Evolutionary conservation across 306 rosid genomes (phyloP), one percentile per base, ranked within the genome.

Genomic region (Gastrolobium villosum): DNA sequence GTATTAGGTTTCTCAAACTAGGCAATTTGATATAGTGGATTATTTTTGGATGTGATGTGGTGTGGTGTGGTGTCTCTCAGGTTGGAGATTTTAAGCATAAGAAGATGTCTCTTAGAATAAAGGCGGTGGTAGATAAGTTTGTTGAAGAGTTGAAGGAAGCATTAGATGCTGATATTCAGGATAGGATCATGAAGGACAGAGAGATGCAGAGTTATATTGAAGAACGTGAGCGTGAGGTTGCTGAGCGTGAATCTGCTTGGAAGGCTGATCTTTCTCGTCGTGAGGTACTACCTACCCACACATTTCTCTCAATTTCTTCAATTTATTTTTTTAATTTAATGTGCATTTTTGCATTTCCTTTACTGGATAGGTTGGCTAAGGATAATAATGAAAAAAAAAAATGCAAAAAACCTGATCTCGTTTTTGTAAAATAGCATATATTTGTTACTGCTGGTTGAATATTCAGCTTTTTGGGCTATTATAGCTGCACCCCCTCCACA

Each of bases 201-300:
- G 99, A 93, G 90, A 95, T 95, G 99, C 99, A 95, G 84, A 95
- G 98, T 85, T 95, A 95, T 63, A 93, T 95, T 44, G 87, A 93
- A 79, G 99, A 95, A 72, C 97, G 99, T 3, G 99, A 95, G 74
- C 99, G 99, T 2, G 99, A 95, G 78, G 99, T 95, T 55, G 98
- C 99, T 31, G 99, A 95, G 83, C 98, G 99, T 6, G 99, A 95
- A 87, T 96, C 99, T 76, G 99, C 99, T 72, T 95, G 99, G 99
- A 95, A 95, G 82, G 98, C 98, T 32, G 99, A 95, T 80, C 99
- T 95, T 83, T 92, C 99, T 69, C 99, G 99, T 67, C 97, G 99
- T 3, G 99, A 95, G 99, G 99, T 94, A 32, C 36, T 28, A 4
- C 3, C 6, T 2, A 2, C 26, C 4, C 40, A 40, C 54, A 59